These are phyloP conservation scores for Cryptococcus floricola DNA, from an alignment of 1,284 basidiomycete species.

Conservation along the genomic window DNA sequence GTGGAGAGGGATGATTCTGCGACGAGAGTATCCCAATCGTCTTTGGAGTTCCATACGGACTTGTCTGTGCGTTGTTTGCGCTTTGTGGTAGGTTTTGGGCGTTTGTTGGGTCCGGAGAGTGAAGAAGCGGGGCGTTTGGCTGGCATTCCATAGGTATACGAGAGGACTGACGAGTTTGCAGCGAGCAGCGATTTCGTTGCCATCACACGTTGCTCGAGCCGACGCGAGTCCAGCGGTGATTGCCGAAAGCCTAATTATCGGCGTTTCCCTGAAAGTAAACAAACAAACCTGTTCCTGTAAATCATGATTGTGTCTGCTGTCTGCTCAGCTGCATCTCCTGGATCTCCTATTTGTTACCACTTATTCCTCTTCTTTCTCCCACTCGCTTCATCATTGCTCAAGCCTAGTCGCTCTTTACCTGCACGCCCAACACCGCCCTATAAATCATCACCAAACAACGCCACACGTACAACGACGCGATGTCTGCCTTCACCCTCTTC, in stretches of 20 bases:
- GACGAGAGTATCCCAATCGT: slow-evolving; percentile 36
- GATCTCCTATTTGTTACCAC: too few relatives aligned
- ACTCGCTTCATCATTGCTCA: neutral
- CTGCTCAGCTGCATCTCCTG: too few relatives aligned
- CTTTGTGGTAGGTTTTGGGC: neutral
- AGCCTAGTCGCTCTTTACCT: neutral
- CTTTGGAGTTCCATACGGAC: slow-evolving; percentile 28
- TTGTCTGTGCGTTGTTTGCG: slow-evolving; percentile 1
- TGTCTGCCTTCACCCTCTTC: neutral
- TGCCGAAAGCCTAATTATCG: too few relatives aligned
- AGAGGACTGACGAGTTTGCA: too few relatives aligned
- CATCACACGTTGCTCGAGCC: too few relatives aligned
- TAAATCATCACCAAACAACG: too few relatives aligned
- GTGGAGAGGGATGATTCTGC: slow-evolving; percentile 29
- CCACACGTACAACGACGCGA: neutral
- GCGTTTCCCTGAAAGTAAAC: too few relatives aligned
- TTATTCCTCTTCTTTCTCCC: too few relatives aligned
- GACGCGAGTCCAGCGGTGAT: too few relatives aligned
- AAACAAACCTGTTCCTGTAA: too few relatives aligned
- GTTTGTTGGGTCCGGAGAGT: neutral
- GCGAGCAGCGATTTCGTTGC: too few relatives aligned
- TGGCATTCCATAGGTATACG: neutral
- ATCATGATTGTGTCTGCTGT: too few relatives aligned
- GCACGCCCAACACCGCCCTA: neutral
- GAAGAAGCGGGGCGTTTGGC: neutral